Conservation (phyloP, 352 stramenopile genomes). For the Hyaloperonospora brassicae region DNA sequence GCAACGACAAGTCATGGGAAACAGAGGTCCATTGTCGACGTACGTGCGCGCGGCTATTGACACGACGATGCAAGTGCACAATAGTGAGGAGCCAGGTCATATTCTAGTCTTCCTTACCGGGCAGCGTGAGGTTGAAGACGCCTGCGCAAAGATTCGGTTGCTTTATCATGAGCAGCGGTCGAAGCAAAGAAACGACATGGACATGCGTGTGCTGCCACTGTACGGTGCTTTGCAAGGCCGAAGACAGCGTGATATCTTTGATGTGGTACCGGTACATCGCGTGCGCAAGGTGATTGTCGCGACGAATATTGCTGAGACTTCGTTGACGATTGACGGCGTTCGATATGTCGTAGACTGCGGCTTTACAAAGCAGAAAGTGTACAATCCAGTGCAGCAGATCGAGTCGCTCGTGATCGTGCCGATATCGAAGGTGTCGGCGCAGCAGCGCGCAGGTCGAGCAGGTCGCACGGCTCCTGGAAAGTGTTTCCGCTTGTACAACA, state of each 20-base stretch:
- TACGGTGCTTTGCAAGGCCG: constrained; percentile 93
- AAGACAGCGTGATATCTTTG: constrained; percentile 92
- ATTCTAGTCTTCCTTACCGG: constrained; percentile 95
- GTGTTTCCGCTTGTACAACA: constrained; percentile 98
- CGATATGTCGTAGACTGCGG: constrained; percentile 70
- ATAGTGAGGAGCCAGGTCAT: constrained; percentile 59
- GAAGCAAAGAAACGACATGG: constrained; percentile 16
- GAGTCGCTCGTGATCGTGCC: constrained; percentile 88
- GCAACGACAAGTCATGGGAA: constrained; percentile 67
- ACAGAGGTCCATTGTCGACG: constrained; percentile 43
- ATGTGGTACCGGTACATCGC: constrained; percentile 56
- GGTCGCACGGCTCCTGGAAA: constrained; percentile 95
- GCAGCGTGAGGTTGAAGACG: constrained; percentile 90
- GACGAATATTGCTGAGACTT: constrained; percentile 94
- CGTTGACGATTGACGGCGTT: constrained; percentile 98
- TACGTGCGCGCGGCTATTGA: constrained; percentile 66
- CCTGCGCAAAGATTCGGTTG: constrained; percentile 76
- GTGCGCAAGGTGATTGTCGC: constrained; percentile 83
- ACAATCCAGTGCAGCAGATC: constrained; percentile 67
- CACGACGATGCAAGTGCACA: constrained; percentile 72
- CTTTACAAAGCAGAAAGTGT: constrained; percentile 91
- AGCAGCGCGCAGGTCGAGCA: constrained; percentile 92
- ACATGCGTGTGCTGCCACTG: constrained; percentile 84
- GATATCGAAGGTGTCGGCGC: constrained; percentile 91
- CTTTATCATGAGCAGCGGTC: constrained; percentile 21